Percentiles rank a stretch among this genome's conserved stretches.
Conservation (phyloP, 2,329 filamentous ascomycete genomes). For the Decorospora gaudefroyi region DNA sequence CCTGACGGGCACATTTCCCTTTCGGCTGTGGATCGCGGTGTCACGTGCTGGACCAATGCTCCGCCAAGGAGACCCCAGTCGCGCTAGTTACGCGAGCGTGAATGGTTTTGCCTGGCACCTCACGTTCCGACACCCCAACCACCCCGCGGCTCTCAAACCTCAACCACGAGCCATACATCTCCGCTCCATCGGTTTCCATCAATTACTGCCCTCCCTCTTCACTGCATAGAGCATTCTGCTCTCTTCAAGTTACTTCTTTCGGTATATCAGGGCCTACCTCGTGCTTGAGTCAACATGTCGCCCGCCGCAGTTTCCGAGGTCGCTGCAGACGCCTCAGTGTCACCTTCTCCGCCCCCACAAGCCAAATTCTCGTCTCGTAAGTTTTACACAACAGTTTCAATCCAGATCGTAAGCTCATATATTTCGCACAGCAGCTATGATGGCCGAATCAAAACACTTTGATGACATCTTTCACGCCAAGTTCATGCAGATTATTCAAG, state of each 20-base stretch:
- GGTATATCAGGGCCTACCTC: conserved; percentile 34
- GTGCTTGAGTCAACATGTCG: conserved; percentile 39
- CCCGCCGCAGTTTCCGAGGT: conserved; percentile 38
- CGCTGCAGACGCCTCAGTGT: conserved; percentile 28
- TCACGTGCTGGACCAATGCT: conserved; percentile 36
- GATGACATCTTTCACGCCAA: conserved; percentile 45
- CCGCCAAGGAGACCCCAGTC: conserved; percentile 32
- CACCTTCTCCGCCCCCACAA: conserved; percentile 28
- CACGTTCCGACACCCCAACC: conserved; percentile 32
- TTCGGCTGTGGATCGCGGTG: conserved; percentile 16
- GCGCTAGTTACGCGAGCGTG: conserved; percentile 47
- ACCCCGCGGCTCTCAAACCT: conserved; percentile 25
- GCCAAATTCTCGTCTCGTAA: conserved; percentile 21
- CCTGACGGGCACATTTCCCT: conserved; percentile 7
- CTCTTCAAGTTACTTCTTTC: conserved; percentile 15
- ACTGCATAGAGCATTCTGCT: conserved; percentile 10
- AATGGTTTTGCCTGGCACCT: conserved; percentile 47
- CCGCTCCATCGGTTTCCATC: conserved; percentile 37
- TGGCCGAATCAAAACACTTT: conserved; percentile 31
- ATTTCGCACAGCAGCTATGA: conserved; percentile 16
- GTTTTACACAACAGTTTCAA: conserved; percentile 2
- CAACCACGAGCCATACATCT: conserved; percentile 19
- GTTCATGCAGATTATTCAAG: conserved; percentile 42
- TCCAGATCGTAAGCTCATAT: neutral
- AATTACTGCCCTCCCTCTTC: conserved; percentile 6